phyloP scores from a whole-genome alignment of 305 asterid genomes.

The Solanum hybrid region DNA sequence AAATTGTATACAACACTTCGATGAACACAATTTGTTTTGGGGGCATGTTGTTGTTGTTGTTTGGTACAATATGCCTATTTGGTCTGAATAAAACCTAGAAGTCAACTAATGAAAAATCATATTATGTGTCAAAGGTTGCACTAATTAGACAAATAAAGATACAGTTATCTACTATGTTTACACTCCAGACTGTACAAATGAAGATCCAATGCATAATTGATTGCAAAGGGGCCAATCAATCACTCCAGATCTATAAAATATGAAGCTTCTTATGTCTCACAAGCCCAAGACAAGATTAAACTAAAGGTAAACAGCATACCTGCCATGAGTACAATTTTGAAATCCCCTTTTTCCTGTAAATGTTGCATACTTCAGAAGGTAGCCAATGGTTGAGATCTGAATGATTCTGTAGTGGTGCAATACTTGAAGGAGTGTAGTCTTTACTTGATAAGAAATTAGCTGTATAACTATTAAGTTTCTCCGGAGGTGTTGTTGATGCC shows the following conservation, averaged over 20 bases:
- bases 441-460: conserved; percentile 28
- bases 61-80: not conserved
- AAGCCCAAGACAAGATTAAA: conserved; percentile 8
- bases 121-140: not conserved
- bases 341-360: conserved; percentile 79
- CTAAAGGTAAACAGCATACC: conserved; percentile 33
- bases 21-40: not conserved
- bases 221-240: not conserved
- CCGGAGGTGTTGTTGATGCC: conserved; percentile 30
- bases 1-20: not conserved
- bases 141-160: not conserved
- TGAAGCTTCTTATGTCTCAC: not conserved
- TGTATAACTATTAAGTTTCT: conserved; percentile 20
- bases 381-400: conserved; percentile 82
- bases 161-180: not conserved
- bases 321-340: conserved; percentile 87
- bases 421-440: conserved; percentile 62
- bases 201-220: not conserved
- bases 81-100: not conserved
- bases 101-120: not conserved
- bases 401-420: conserved; percentile 32
- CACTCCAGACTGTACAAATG: not conserved
- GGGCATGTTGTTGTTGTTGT: not conserved
- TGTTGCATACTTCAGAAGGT: conserved; percentile 78
- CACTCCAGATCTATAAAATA: not conserved